Base-by-base conservation (phyloP, 106 monocot species). In the Vanilla planifolia region DNA sequence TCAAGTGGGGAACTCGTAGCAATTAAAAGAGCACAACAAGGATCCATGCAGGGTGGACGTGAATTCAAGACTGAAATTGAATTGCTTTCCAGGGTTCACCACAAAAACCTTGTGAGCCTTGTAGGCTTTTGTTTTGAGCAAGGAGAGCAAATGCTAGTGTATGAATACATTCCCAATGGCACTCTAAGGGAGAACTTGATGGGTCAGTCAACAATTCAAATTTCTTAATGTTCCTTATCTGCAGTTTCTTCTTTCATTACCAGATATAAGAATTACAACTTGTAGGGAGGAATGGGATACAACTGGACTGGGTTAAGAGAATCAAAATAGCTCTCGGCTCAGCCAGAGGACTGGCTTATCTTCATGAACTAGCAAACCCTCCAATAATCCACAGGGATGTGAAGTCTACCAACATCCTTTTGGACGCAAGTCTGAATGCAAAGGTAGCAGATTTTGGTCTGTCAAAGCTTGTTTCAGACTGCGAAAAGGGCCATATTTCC, bases 1-100 rank as follows among this genome's bases (percentile, higher is more conserved):
- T 48, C 71, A 30, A 59, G 40, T 65, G 83, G 80, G 61, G 76
- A 88, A 62, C 19, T 77, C 6, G 77, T 83, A 34, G 88, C 83
- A 51, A 71, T 88, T 47, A 88, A 88, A 60, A 72, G 82, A 71
- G 78, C 82, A 9, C 57, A 76, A 8, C 65, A 70, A 67, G 82
- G 83, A 71, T 83, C 88, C n/a, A 83, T 59, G 72, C 79, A 83
- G 77, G 88, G 89, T 45, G 84, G 59, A 36, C 63, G 47, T 8
- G 89, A 89, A 67, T 89, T 89, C 80, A 89, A 89, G 72, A 89
- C 89, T 16, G 89, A 89, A 64, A 83, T 83, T 10, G 88, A 80
- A 29, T 62, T 89, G 61, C 77, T 89, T 3, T 89, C 88, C 3
- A 69, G 88, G 51, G 74, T 89, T 51, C 88, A 89, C 40, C 88